Conservation (phyloP, 768 basidiomycete species). For the Lactifluus pinguis region DNA sequence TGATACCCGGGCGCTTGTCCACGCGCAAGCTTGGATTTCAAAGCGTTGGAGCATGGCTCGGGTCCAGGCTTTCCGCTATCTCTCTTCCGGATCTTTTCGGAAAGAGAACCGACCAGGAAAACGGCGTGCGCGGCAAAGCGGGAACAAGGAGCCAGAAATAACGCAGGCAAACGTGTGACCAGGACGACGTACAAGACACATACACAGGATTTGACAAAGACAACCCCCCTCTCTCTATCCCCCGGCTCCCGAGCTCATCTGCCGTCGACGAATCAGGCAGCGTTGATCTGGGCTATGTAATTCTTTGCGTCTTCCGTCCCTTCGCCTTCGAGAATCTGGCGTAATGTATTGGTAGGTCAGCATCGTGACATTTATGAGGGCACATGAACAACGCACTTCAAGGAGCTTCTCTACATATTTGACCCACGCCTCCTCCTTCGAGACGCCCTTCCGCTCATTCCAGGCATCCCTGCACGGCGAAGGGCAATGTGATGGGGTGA, state of each 20-base stretch:
- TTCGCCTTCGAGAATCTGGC: slow-evolving; percentile 47
- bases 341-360: slow-evolving; percentile 10
- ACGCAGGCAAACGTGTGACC: not conserved
- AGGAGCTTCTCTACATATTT: slow-evolving; percentile 72
- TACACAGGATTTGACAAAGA: not conserved
- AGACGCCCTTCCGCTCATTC: slow-evolving; percentile 59
- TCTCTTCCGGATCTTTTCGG: not conserved
- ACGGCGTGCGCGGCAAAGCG: slow-evolving; percentile 12
- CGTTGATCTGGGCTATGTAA: slow-evolving; percentile 52
- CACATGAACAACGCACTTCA: slow-evolving; percentile 36
- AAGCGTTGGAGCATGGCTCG: not conserved
- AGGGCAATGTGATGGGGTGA: not conserved
- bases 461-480: slow-evolving; percentile 68
- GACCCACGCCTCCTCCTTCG: slow-evolving; percentile 60
- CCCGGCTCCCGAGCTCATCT: not conserved
- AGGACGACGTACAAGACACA: not conserved
- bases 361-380: slow-evolving; percentile 3
- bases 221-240: not conserved
- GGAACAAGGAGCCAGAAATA: not conserved
- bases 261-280: slow-evolving; percentile 26
- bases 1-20: not conserved
- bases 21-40: slow-evolving; percentile 1
- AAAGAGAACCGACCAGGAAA: not conserved
- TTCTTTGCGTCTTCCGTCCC: slow-evolving; percentile 47
- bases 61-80: slow-evolving; percentile 1